Evolutionary conservation across 257 asterid genomes (phyloP).

Genomic region (Anisodus acutangulus): DNA sequence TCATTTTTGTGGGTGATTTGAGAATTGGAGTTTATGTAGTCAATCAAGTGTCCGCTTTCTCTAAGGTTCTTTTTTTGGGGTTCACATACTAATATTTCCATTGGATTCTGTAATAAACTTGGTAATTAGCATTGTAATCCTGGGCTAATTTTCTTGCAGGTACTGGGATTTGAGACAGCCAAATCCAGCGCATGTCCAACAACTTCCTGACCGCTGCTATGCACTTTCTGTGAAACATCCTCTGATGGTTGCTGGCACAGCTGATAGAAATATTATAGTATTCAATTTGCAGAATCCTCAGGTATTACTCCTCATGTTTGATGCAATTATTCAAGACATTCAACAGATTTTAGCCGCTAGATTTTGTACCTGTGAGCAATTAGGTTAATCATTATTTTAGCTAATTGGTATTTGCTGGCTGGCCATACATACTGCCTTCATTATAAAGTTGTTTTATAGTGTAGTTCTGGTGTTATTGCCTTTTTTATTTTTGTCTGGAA

Average conservation of each 20-base stretch:
- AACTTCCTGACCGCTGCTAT: constrained; percentile 96
- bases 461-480: not conserved
- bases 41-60: not conserved
- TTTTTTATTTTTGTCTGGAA: not conserved
- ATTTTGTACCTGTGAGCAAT: not conserved
- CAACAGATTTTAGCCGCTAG: not conserved
- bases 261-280: constrained; percentile 83
- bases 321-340: constrained; percentile 21
- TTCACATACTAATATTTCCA: not conserved
- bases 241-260: constrained; percentile 94
- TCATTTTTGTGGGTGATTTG: constrained; percentile 19
- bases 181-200: constrained; percentile 86
- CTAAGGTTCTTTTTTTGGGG: constrained; percentile 1
- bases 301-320: constrained; percentile 49
- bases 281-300: constrained; percentile 96
- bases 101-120: not conserved
- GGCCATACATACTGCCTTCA: not conserved
- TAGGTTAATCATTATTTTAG: not conserved
- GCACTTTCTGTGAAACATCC: constrained; percentile 90
- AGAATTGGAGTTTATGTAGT: constrained; percentile 4
- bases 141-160: constrained; percentile 49
- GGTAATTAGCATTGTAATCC: constrained; percentile 8
- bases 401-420: not conserved
- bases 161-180: constrained; percentile 97
- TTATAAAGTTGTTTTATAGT: not conserved